phyloP scores from a whole-genome alignment of 345 rosid genomes.

The Citrus mangshanensis region DNA sequence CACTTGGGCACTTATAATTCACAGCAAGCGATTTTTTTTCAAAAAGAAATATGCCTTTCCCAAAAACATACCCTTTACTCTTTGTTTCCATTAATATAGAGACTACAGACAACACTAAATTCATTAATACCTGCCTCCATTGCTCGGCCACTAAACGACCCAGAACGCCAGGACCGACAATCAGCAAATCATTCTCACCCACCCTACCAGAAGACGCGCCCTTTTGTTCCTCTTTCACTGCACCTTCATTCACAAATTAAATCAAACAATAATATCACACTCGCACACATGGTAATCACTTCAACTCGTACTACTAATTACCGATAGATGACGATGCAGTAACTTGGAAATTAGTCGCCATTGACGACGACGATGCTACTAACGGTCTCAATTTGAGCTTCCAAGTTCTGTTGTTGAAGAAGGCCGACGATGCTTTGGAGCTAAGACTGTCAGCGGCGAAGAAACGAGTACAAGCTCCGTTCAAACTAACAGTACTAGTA shows the following conservation, averaged over 20 bases:
- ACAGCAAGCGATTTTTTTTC: too few species aligned
- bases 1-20: too few species aligned
- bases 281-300: not conserved
- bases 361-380: not conserved
- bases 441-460: not conserved
- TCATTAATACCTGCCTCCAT: conserved; percentile 67
- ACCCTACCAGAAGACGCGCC: conserved; percentile 42
- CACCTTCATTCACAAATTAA: conserved; percentile 33
- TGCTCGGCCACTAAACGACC: conserved; percentile 91
- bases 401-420: conserved; percentile 3
- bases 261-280: conserved; percentile 2
- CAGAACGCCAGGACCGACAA: conserved; percentile 95
- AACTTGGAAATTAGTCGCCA: conserved; percentile 41
- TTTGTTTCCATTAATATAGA: not conserved
- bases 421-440: conserved; percentile 18
- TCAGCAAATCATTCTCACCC: conserved; percentile 70
- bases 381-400: conserved; percentile 16
- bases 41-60: too few species aligned
- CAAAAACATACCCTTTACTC: too few species aligned
- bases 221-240: conserved; percentile 42
- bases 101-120: too few species aligned
- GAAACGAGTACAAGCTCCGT: not conserved
- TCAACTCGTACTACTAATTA: conserved; percentile 10
- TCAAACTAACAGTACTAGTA: not conserved
- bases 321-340: conserved; percentile 54